Conservation (phyloP, 2,329 filamentous ascomycete species). For the Fusarium miscanthi region DNA sequence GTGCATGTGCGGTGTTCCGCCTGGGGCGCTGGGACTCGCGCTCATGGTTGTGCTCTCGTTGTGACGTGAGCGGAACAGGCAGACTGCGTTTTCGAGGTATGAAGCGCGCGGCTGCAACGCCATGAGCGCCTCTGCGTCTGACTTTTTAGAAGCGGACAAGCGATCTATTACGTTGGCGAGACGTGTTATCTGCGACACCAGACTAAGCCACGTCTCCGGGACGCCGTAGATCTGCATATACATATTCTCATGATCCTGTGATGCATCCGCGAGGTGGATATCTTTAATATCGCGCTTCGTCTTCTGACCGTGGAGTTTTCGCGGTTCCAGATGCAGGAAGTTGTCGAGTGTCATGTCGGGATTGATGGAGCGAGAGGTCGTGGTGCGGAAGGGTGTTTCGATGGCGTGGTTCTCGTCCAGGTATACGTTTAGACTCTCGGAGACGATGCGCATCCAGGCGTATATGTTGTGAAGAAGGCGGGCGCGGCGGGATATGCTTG, state of each 20-base stretch:
- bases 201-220: constrained; percentile 39
- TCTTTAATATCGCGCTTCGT: constrained; percentile 29
- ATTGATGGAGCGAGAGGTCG: constrained; percentile 1
- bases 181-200: constrained; percentile 37
- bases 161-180: constrained; percentile 37
- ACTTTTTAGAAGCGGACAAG: constrained; percentile 3
- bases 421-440: constrained; percentile 34
- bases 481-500: constrained; percentile 34
- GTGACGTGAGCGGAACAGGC: constrained; percentile 31
- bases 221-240: constrained; percentile 42
- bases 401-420: constrained; percentile 28
- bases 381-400: constrained; percentile 10
- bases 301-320: constrained; percentile 23
- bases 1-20: constrained; percentile 36
- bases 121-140: constrained; percentile 26
- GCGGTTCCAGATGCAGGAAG: constrained; percentile 35
- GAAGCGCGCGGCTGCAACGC: constrained; percentile 26
- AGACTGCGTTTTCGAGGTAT: constrained; percentile 38
- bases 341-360: constrained; percentile 36
- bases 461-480: constrained; percentile 38
- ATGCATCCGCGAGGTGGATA: constrained; percentile 29
- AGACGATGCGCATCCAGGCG: constrained; percentile 43
- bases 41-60: neutral
- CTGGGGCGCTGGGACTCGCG: constrained; percentile 9
- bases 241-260: constrained; percentile 38